Conservation (phyloP, 371 early-diverging fungal species). For the Lichtheimia corymbifera region DNA sequence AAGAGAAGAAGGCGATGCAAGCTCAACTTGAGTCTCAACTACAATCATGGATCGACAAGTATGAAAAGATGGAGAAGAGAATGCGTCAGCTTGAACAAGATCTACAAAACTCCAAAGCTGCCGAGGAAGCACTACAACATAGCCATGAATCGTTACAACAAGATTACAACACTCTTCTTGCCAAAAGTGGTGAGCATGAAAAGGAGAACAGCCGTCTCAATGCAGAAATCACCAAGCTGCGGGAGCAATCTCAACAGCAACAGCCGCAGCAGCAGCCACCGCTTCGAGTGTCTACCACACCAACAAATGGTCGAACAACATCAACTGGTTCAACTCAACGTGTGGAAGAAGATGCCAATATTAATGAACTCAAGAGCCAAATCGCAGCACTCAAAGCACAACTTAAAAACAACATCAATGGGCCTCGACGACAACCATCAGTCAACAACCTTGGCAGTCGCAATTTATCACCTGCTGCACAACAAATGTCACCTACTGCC, state of each 20-base stretch:
- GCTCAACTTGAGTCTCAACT: conserved; percentile 67
- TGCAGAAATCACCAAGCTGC: conserved; percentile 70
- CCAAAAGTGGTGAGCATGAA: conserved; percentile 67
- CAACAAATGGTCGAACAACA: not conserved
- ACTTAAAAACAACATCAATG: conserved; percentile 40
- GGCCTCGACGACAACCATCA: conserved; percentile 45
- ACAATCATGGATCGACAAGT: conserved; percentile 70
- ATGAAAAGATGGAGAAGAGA: conserved; percentile 55
- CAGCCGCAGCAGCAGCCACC: conserved; percentile 24
- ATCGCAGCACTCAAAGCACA: conserved; percentile 56
- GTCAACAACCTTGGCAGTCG: conserved; percentile 28
- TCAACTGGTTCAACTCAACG: too few species aligned
- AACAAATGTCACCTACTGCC: conserved; percentile 3
- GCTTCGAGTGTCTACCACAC: conserved; percentile 4
- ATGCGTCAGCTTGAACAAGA: conserved; percentile 46
- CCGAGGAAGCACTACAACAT: conserved; percentile 57
- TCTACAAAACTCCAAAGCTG: conserved; percentile 55
- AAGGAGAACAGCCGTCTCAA: conserved; percentile 64
- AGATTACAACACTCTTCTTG: conserved; percentile 50
- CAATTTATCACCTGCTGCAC: conserved; percentile 36
- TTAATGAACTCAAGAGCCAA: conserved; percentile 51
- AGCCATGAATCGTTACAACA: conserved; percentile 50
- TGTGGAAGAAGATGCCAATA: conserved; percentile 25
- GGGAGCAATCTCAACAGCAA: conserved; percentile 10
- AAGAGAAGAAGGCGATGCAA: conserved; percentile 67